phyloP scores from a whole-genome alignment of 1,139 yeast genomes.

The Tardiomyces blankii region DNA sequence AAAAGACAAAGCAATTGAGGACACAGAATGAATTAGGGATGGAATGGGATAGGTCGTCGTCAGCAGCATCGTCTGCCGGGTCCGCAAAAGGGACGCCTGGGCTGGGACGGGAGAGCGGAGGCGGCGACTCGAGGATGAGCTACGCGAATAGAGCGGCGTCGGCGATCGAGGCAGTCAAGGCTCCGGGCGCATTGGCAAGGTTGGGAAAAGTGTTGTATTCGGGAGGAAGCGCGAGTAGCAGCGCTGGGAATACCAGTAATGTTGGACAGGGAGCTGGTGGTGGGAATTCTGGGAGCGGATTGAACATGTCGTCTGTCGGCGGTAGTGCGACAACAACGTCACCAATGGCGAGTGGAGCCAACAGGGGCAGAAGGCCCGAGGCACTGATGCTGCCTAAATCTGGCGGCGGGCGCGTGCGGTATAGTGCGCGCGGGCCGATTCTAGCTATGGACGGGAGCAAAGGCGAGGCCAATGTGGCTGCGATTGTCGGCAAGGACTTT shows the following conservation, averaged over 20 bases:
- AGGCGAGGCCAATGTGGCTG: constrained; percentile 17
- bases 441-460: constrained; percentile 21
- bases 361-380: neutral
- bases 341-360: neutral
- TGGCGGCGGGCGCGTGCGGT: constrained; percentile 3
- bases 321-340: neutral
- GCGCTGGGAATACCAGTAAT: constrained; percentile 4
- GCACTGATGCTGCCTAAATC: neutral
- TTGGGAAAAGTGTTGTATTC: constrained; percentile 23
- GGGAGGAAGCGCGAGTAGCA: constrained; percentile 5
- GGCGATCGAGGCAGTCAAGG: constrained; percentile 12
- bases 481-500: constrained; percentile 23
- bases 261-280: no score
- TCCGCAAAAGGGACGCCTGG: neutral
- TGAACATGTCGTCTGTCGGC: no score
- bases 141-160: constrained; percentile 2
- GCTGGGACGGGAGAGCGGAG: neutral
- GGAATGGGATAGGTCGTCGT: neutral
- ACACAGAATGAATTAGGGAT: neutral
- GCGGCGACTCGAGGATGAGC: no score
- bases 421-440: constrained; percentile 18
- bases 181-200: constrained; percentile 21
- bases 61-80: neutral
- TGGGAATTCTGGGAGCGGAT: constrained; percentile 5
- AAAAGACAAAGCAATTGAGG: neutral